Evolutionary conservation across 2,329 filamentous ascomycete genomes (phyloP), one percentile per base, ranked within the genome.

Genomic region (Cladosporium sp.): DNA sequence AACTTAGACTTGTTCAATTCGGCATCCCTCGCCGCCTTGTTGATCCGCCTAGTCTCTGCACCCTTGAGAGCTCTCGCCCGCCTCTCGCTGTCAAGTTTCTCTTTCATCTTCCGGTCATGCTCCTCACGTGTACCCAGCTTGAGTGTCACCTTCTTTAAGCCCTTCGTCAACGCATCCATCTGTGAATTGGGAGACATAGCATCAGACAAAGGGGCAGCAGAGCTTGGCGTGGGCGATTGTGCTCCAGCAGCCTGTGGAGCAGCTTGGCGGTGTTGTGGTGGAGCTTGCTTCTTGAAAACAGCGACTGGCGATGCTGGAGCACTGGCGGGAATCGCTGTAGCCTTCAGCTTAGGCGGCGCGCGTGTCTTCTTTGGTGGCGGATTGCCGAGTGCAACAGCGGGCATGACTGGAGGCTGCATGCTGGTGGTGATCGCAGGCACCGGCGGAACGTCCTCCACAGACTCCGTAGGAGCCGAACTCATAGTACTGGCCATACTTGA

Each of bases 51-150:
- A 7, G 73, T 75, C 69, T 76, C 75, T 5, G 72, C 75, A 1
- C 71, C 75, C 62, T 75, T 76, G 50, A 75, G 53, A 3, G 73
- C 74, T 57, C 73, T 67, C 12, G 73, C 73, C 46, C 72, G 46
- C 14, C 74, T 67, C 60, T 81, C 76, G n/a, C 73, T 80, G 71
- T 85, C 82, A 26, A 83, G 77, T 8, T 79, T 80, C 31, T 76
- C 76, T 57, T 69, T 72, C 49, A 72, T 67, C 63, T 72, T 75
- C 3, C 72, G 72, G 56, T 86, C 83, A 67, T 87, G 80, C 71
- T 88, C 85, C 71, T 88, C 85, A 26, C 81, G 81, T 0, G 84
- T 80, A 0, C 84, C 84, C 61, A 88, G 78, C 67, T 86, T 87
- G 57, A 89, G 72, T 26, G 85, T 88, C 64, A 89, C 84, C 31